Base-by-base conservation (phyloP, 176 grass and related monocot genomes). In the Raddia distichophylla region DNA sequence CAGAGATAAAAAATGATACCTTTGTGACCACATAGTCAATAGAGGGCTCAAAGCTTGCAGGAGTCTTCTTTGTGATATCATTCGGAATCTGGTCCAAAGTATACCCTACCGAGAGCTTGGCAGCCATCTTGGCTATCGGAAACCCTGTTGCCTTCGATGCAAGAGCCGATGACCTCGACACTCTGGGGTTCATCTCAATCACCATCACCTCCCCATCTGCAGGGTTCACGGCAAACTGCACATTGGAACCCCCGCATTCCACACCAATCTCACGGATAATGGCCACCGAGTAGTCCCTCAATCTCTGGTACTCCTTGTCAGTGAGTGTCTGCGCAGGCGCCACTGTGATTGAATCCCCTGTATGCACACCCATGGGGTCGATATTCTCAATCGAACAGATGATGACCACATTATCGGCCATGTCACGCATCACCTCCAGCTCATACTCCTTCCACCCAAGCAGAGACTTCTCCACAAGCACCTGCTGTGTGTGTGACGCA, bases 371-470 rank as follows among this genome's bases (percentile, higher is more conserved):
- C 96, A 99, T 99, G 22, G 96, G 91, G 44, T 99, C 93, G 4
- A 99, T 95, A 53, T 99, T 99, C 91, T 99, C 96, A 27, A 99
- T 99, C 5, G 96, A 99, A 60, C 96, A 99, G 73, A 99, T 99
- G 86, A 99, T 91, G 67, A 99, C 93, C 13, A 99, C 96, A 78
- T 99, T 99, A 80, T 99, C 96, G 0, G 93, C 96, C 69, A 95
- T 83, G 86, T 99, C 96, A 6, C 96, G 89, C 96, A 99, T 99
- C 17, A 99, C 96, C 82, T 99, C 96, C 12, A 99, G 83, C 75
- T 99, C 96, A 60, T 99, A 99, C 85, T 99, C 96, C 83, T 99
- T 99, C 96, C 96, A 99, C 2, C 96, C 96, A 4, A 99, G 96
- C 17, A 99, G 85, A 0, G 96, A 99, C 70, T 99, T 99, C 83